Conservation (phyloP, 2,329 filamentous ascomycete species). For the Neopestalotiopsis rosae region DNA sequence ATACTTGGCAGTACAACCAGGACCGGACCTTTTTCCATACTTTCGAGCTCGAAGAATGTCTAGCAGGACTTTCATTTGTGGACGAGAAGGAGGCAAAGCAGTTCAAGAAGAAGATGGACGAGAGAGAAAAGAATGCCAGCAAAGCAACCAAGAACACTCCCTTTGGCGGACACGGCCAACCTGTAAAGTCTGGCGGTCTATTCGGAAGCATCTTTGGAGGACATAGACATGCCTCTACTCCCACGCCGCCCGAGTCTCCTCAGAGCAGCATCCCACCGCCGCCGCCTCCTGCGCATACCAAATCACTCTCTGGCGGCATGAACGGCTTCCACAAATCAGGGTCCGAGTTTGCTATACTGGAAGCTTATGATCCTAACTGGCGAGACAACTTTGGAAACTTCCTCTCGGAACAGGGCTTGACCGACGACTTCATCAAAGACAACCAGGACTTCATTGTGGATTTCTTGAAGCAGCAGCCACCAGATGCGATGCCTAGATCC, state of each 20-base stretch:
- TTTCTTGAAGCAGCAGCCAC: slow-evolving; percentile 64
- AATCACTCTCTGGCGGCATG: slow-evolving; percentile 48
- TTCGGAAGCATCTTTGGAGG: slow-evolving; percentile 67
- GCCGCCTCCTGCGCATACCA: slow-evolving; percentile 39
- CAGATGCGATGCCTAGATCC: slow-evolving; percentile 38
- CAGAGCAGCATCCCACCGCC: slow-evolving; percentile 38
- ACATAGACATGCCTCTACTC: slow-evolving; percentile 64
- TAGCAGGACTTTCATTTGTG: slow-evolving; percentile 88
- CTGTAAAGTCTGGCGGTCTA: slow-evolving; percentile 51
- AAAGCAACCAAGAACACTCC: slow-evolving; percentile 82
- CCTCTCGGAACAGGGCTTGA: slow-evolving; percentile 65
- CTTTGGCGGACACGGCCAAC: slow-evolving; percentile 64
- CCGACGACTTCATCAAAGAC: slow-evolving; percentile 69
- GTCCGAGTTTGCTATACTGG: slow-evolving; percentile 66
- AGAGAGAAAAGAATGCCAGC: slow-evolving; percentile 93
- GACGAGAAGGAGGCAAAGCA: slow-evolving; percentile 98
- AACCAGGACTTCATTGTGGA: slow-evolving; percentile 73
- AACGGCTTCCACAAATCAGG: slow-evolving; percentile 47
- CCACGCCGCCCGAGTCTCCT: slow-evolving; percentile 63
- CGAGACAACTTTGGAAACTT: slow-evolving; percentile 70
- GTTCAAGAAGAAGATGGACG: slow-evolving; percentile 97
- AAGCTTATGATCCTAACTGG: slow-evolving; percentile 70
- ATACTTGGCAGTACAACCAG: slow-evolving; percentile 93
- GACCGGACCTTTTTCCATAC: slow-evolving; percentile 97
- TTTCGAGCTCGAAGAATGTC: slow-evolving; percentile 92